Percentiles rank a stretch among this genome's conserved stretches.
These are phyloP conservation scores for Phytomonas serpens DNA, from an alignment of 208 protist genomes.

Conservation along the genomic window DNA sequence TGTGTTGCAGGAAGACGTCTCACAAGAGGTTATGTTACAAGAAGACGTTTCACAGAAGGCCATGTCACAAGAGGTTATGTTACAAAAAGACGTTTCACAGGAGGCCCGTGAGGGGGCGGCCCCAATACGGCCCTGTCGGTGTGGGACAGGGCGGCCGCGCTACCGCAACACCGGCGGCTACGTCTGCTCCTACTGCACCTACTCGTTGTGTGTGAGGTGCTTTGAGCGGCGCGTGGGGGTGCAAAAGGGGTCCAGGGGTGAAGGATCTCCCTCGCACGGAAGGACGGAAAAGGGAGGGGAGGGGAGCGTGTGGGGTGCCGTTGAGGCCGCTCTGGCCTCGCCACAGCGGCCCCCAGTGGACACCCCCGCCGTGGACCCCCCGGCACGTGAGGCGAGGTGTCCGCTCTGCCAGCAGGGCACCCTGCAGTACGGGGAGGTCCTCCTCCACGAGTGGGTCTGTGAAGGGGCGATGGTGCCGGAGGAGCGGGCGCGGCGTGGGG, in stretches of 20 bases:
- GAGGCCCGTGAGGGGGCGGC: neutral
- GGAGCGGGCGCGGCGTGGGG: constrained; percentile 19
- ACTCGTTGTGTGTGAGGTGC: constrained; percentile 61
- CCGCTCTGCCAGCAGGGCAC: constrained; percentile 50
- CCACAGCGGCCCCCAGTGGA: neutral
- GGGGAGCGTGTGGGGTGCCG: neutral
- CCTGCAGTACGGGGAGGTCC: constrained; percentile 32
- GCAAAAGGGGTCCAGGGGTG: no score
- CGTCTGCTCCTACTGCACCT: constrained; percentile 79
- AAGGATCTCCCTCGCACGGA: neutral
- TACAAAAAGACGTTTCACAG: no score
- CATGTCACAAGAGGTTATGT: no score
- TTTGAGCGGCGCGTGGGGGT: constrained; percentile 10
- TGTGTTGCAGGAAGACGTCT: no score
- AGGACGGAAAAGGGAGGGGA: neutral
- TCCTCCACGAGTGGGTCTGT: constrained; percentile 70
- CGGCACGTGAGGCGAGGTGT: constrained; percentile 17
- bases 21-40: no score
- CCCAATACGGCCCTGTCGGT: constrained; percentile 20
- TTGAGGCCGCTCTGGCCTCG: neutral
- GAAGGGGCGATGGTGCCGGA: constrained; percentile 40
- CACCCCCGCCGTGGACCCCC: neutral
- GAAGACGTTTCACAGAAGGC: no score
- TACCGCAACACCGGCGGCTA: constrained; percentile 57
- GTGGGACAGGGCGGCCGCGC: constrained; percentile 33